Base-by-base conservation (phyloP, 2,329 filamentous ascomycete species). In the Basipetospora sp. region DNA sequence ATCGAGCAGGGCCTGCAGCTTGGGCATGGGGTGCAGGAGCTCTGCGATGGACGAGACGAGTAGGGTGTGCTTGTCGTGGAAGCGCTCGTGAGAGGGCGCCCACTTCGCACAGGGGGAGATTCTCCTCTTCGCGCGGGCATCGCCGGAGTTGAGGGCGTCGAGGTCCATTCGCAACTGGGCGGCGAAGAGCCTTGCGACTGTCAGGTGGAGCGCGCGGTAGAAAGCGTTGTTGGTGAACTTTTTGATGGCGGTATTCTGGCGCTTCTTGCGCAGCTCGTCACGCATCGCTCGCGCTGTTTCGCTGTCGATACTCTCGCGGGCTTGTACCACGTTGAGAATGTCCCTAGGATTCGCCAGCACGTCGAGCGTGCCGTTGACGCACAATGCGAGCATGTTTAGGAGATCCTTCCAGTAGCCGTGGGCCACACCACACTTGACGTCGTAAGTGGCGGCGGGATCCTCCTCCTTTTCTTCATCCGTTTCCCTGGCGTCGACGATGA, bases 371-470 rank as follows among this genome's bases (percentile, higher is more conserved):
- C 57, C 54, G 36, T 69, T 64, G 17, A 59, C 65, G 1, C 63
- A 62, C 3, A 77, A 56, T 1, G 60, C 65, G 1, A 76, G 56
- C 3, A 76, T 57, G 44, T 75, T 76, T 3, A 74, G 53, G 3
- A 75, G 53, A 46, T 76, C 71, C 44, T 76, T 75, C 69, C 70
- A 77, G 51, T 75, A 76, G 1, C 72, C 70, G 36, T 76, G 72
- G 4, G 72, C 56, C 3, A 70, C 59, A 1, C 65, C 64, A 10
- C 49, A 36, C 0, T 47, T 41, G 6, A 59, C 57, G 13, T 60
- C 51, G 5, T 63, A 59, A 11, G 58, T 51, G 2, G 53, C 49
- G 10, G 47, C 44, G 3, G 43, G 43, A 8, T 41, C 42, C 36
- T 49, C 44, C 3, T 55, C 50, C 4, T 31, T 31, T 10, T 14